A percentile compares a stretch with the other conserved stretches of the same genome.
These are phyloP conservation scores for Cucurbita maxima DNA, from an alignment of 306 rosid genomes.

Conservation along the genomic window DNA sequence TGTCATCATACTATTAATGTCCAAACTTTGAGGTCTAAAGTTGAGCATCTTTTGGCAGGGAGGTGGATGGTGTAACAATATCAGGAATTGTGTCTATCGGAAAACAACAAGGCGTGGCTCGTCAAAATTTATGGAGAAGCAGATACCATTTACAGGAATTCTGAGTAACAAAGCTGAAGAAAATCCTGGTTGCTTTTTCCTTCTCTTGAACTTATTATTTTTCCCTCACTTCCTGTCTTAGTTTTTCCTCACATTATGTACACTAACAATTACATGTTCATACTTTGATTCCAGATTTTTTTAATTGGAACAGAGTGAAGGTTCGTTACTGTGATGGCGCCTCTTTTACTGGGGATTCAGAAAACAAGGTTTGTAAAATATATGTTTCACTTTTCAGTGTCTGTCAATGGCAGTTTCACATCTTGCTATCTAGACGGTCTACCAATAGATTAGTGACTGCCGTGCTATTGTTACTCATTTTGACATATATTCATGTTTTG, in stretches of 20 bases:
- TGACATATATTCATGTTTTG: too few species aligned
- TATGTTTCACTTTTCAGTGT: background rate
- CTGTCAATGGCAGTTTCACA: background rate
- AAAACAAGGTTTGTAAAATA: conserved; percentile 41
- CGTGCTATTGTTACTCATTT: background rate
- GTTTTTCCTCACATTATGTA: background rate
- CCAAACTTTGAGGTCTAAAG: background rate
- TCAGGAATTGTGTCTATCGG: conserved; percentile 73
- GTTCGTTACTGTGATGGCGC: conserved; percentile 99
- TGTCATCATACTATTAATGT: background rate
- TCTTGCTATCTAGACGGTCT: too few species aligned
- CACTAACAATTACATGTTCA: conserved; percentile 8
- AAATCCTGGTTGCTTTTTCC: conserved; percentile 59
- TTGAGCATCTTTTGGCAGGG: conserved; percentile 52
- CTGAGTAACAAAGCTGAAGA: conserved; percentile 54
- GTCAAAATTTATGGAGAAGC: conserved; percentile 70
- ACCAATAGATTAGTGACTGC: background rate
- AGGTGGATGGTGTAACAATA: conserved; percentile 88
- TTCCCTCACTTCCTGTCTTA: background rate
- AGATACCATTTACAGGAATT: conserved; percentile 63
- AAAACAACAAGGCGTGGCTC: conserved; percentile 73
- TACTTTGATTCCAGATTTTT: conserved; percentile 51
- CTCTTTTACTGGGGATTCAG: conserved; percentile 74
- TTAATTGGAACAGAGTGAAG: conserved; percentile 89
- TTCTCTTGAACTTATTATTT: background rate